These are phyloP conservation scores for Boechera divaricarpa DNA, from an alignment of 345 rosid genomes.

Conservation along the genomic window DNA sequence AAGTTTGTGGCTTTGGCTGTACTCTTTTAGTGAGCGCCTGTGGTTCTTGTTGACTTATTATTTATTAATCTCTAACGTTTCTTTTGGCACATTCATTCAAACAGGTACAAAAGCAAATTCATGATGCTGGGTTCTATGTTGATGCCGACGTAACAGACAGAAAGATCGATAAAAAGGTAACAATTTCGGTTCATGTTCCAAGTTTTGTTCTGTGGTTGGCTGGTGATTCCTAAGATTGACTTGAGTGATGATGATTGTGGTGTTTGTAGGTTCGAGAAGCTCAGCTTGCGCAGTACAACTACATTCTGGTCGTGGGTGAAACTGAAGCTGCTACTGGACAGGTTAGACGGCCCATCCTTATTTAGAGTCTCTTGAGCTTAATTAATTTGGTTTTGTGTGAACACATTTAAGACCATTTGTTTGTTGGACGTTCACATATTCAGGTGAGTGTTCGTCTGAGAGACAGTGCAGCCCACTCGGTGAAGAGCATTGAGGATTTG, in stretches of 20 bases:
- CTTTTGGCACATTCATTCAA: slow-evolving; percentile 25
- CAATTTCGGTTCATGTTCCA: neutral
- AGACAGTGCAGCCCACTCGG: slow-evolving; percentile 66
- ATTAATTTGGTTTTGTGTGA: neutral
- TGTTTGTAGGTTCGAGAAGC: slow-evolving; percentile 85
- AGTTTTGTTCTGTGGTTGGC: slow-evolving; percentile 17
- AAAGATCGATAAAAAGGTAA: slow-evolving; percentile 92
- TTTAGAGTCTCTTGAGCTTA: neutral
- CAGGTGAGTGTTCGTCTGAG: slow-evolving; percentile 89
- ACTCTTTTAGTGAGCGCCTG: neutral
- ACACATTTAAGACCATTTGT: slow-evolving; percentile 9
- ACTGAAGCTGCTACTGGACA: slow-evolving; percentile 73
- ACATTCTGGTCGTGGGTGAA: slow-evolving; percentile 95
- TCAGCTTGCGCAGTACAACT: slow-evolving; percentile 91
- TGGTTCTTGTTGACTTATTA: slow-evolving; percentile 5
- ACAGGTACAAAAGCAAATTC: slow-evolving; percentile 71
- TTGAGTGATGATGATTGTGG: slow-evolving; percentile 33
- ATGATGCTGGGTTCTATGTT: slow-evolving; percentile 74
- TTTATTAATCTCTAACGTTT: slow-evolving; percentile 36
- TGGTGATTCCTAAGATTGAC: slow-evolving; percentile 11
- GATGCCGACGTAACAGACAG: slow-evolving; percentile 83
- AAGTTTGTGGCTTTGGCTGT: neutral
- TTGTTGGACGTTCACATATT: slow-evolving; percentile 11
- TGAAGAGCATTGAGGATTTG: slow-evolving; percentile 63
- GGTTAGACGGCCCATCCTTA: slow-evolving; percentile 52